Conservation (phyloP, 768 basidiomycete genomes). For the Hericium coralloides region DNA sequence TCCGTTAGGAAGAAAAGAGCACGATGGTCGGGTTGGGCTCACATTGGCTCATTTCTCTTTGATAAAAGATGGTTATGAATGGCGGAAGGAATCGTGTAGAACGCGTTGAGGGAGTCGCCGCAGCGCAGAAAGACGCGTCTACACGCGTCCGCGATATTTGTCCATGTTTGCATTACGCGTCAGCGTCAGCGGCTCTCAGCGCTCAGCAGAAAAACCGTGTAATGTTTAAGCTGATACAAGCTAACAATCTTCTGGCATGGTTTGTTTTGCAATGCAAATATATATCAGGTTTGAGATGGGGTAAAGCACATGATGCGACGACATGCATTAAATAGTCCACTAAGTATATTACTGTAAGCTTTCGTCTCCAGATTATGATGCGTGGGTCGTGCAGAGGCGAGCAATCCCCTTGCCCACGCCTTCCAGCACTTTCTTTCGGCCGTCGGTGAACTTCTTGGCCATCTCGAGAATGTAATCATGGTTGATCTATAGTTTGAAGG, state of each 20-base stretch:
- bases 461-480: constrained; percentile 53
- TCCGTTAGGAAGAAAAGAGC: neutral
- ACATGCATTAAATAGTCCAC: neutral
- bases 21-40: constrained; percentile 11
- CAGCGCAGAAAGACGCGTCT: neutral
- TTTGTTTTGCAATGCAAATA: neutral
- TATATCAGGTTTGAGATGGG: neutral
- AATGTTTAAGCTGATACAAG: neutral
- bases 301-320: neutral
- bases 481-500: constrained; percentile 36
- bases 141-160: constrained; percentile 15
- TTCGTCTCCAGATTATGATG: constrained; percentile 7
- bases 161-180: neutral
- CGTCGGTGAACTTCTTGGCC: constrained; percentile 57
- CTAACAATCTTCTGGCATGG: neutral
- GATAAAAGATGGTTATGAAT: neutral
- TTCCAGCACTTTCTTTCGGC: constrained; percentile 63
- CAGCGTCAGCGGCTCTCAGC: neutral
- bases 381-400: constrained; percentile 36
- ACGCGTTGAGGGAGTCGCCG: neutral
- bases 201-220: neutral
- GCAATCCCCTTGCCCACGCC: constrained; percentile 63
- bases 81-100: neutral
- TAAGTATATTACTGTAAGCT: neutral
- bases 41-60: constrained; percentile 35